A percentile compares a stretch with the other conserved stretches of the same genome.
Conservation (phyloP, 1,284 basidiomycete genomes). For the Leccinum fallax region DNA sequence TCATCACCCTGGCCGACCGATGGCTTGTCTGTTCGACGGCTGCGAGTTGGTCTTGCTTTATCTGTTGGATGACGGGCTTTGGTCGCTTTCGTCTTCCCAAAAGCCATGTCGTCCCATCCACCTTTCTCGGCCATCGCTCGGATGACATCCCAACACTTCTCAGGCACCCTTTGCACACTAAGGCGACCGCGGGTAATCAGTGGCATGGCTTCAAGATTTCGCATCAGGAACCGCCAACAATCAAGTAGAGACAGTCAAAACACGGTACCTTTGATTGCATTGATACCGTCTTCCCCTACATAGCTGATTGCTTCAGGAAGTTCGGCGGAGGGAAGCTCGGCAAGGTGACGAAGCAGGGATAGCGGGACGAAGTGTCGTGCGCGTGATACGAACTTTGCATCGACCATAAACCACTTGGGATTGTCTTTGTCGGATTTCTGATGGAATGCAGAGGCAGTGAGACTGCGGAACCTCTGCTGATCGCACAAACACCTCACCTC, state of each 20-base stretch:
- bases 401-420: slow-evolving; percentile 95
- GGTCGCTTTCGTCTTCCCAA: slow-evolving; percentile 62
- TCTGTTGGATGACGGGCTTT: slow-evolving; percentile 59
- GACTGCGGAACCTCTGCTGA: slow-evolving; percentile 3
- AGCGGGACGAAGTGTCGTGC: slow-evolving; percentile 80
- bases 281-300: slow-evolving; percentile 60
- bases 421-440: slow-evolving; percentile 75
- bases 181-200: slow-evolving; percentile 84
- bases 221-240: slow-evolving; percentile 1
- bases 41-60: slow-evolving; percentile 50
- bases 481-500: slow-evolving; percentile 45
- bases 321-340: slow-evolving; percentile 35
- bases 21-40: slow-evolving; percentile 80
- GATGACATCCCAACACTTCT: slow-evolving; percentile 73
- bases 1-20: slow-evolving; percentile 48
- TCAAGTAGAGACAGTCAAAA: slow-evolving; percentile 1
- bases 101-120: slow-evolving; percentile 59
- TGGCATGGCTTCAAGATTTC: slow-evolving; percentile 61
- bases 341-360: slow-evolving; percentile 71
- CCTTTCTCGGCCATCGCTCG: slow-evolving; percentile 70
- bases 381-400: slow-evolving; percentile 72
- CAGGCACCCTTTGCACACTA: slow-evolving; percentile 82
- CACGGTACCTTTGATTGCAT: slow-evolving; percentile 59
- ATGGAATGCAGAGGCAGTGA: not conserved
- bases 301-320: slow-evolving; percentile 62